A percentile compares a stretch with the other conserved stretches of the same genome.
Conservation (phyloP, 176 grass and related monocot genomes). For the Avena atlantica region DNA sequence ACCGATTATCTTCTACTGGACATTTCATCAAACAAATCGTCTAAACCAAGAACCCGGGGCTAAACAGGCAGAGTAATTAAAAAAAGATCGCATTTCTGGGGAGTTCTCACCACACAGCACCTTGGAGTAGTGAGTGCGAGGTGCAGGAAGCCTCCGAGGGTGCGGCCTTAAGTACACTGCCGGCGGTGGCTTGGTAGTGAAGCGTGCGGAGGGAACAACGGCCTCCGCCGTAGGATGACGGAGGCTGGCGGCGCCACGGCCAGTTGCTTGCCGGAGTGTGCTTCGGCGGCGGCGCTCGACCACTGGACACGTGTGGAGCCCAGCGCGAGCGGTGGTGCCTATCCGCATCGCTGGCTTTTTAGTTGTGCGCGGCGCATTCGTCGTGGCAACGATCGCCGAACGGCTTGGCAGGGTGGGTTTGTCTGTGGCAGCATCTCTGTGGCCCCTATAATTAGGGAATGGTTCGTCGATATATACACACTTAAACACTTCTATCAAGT, state of each 20-base stretch:
- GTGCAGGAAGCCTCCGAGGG: neutral
- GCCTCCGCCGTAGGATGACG: conserved; percentile 28
- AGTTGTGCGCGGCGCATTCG: conserved; percentile 16
- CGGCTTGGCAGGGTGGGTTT: neutral
- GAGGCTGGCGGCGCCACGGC: neutral
- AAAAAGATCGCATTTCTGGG: neutral
- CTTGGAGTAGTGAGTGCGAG: neutral
- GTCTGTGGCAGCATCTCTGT: conserved; percentile 6
- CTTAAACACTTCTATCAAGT: too few species aligned
- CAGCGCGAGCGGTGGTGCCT: conserved; percentile 10
- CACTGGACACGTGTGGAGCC: conserved; percentile 6
- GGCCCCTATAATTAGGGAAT: neutral
- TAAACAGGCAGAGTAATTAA: neutral
- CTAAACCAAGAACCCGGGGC: neutral
- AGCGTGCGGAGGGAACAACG: conserved; percentile 17
- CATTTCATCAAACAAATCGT: conserved; percentile 3
- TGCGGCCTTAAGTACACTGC: conserved; percentile 46
- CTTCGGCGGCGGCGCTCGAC: conserved; percentile 9
- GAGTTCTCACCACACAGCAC: conserved; percentile 32
- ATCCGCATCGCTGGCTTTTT: conserved; percentile 3
- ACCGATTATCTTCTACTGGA: neutral
- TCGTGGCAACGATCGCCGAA: conserved; percentile 11
- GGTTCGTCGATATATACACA: neutral
- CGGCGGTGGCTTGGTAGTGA: conserved; percentile 50
- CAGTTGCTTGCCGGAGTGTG: conserved; percentile 38